phyloP scores from a whole-genome alignment of 2,329 filamentous ascomycete species.

The Cladosporium velox region DNA sequence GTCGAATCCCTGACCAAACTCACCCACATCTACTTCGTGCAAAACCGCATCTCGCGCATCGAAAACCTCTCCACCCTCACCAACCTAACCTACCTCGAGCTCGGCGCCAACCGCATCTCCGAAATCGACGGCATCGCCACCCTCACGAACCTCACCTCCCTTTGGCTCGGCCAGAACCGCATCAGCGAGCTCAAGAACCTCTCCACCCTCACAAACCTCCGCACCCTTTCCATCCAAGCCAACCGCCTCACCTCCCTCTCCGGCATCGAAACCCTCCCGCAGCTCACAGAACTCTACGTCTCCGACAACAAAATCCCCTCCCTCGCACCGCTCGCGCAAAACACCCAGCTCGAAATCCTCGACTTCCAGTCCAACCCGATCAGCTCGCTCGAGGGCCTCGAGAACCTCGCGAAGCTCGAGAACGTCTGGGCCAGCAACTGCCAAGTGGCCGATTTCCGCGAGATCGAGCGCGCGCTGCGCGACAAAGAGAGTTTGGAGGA shows the following conservation, averaged over 20 bases:
- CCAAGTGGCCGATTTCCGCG: constrained; percentile 73
- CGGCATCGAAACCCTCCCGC: constrained; percentile 71
- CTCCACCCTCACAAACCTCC: constrained; percentile 72
- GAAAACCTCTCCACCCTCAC: constrained; percentile 77
- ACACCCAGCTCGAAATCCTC: constrained; percentile 68
- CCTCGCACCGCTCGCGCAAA: constrained; percentile 64
- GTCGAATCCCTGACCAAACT: constrained; percentile 75
- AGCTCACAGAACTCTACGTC: constrained; percentile 90
- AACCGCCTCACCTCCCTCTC: constrained; percentile 82
- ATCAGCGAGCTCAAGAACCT: constrained; percentile 82
- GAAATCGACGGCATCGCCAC: constrained; percentile 83
- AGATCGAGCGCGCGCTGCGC: constrained; percentile 74
- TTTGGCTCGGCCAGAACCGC: constrained; percentile 97
- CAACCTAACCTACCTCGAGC: constrained; percentile 78
- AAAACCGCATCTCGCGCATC: constrained; percentile 89
- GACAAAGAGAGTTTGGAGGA: constrained; percentile 81
- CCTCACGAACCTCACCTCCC: constrained; percentile 75
- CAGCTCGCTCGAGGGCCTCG: constrained; percentile 70
- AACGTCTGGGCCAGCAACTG: constrained; percentile 97
- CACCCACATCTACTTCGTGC: constrained; percentile 85
- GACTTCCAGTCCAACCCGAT: constrained; percentile 91
- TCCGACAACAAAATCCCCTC: constrained; percentile 88
- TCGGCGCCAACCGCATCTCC: constrained; percentile 88
- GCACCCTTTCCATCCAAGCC: constrained; percentile 89
- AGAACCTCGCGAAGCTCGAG: constrained; percentile 69